Base-by-base conservation (phyloP, 345 rosid genomes). In the Citrus maxima region DNA sequence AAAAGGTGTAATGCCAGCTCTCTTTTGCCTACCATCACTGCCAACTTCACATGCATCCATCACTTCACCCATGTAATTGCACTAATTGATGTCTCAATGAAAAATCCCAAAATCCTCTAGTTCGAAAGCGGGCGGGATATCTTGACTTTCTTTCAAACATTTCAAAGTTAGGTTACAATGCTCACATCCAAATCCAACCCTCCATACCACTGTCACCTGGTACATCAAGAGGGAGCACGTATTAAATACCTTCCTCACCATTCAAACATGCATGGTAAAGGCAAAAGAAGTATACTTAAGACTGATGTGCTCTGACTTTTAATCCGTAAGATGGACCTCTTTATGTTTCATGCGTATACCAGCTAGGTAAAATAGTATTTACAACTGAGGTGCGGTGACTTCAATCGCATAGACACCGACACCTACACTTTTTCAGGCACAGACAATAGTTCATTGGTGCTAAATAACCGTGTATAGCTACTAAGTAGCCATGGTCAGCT, bases 11-110 rank as follows among this genome's bases (percentile, higher is more conserved):
- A 22, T 67, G 67, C 35, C 42, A 55, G 40, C 54, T 21, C 58
- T 25, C 34, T 2, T 70, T 7, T 38, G 8, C 12, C 7, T 28
- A n/a, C 9, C 18, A 27, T 75, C 4, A 18, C 34, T 62, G 71
- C 79, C 59, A 56, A 64, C 80, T 74, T 75, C 76, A 80, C 70
- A 59, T 59, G 82, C 74, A 74, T 63, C 80, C 76, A 77, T 75
- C 77, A 58, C 73, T 82, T 74, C 78, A 34, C 21, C 64, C 74
- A 51, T 40, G 77, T 60, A 80, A 70, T 75, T 73, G 81, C 81
- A 81, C 22, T 66, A 59, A 86, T 77, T 77, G 80, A 73, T 70
- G 70, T 64, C 76, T 46, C 72, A 27, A 24, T 24, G 40, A 9
- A 64, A 30, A 64, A 64, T 64, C 38, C 67, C 58, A 18, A 18